These are phyloP conservation scores for Cercospora beticola DNA, from an alignment of 2,329 filamentous ascomycete species.

Conservation along the genomic window DNA sequence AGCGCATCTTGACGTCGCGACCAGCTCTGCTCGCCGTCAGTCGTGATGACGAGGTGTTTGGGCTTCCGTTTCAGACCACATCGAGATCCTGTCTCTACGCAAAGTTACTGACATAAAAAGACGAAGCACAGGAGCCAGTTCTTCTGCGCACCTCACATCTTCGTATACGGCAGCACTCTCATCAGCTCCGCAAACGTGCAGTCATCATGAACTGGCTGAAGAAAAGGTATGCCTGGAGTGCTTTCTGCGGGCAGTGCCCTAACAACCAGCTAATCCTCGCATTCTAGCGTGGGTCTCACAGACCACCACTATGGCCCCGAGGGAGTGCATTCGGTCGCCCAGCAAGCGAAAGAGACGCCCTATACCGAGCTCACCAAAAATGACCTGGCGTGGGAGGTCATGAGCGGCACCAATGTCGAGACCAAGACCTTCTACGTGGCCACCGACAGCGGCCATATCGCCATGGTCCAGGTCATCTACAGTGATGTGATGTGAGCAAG, in stretches of 20 bases:
- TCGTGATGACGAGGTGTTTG: constrained; percentile 2
- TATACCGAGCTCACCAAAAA: constrained; percentile 77
- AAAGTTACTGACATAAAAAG: neutral
- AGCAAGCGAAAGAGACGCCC: constrained; percentile 73
- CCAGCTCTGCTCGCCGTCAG: neutral
- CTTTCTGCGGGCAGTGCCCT: constrained; percentile 19
- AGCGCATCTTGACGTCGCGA: neutral
- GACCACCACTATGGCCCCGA: constrained; percentile 91
- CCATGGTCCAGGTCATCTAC: constrained; percentile 89
- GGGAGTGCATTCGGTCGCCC: constrained; percentile 81
- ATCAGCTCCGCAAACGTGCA: neutral
- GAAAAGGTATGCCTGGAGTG: constrained; percentile 63
- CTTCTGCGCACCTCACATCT: neutral
- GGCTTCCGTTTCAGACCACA: constrained; percentile 4
- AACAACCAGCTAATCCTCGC: constrained; percentile 24
- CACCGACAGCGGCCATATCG: constrained; percentile 72
- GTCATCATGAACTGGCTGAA: constrained; percentile 92
- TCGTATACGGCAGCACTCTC: neutral
- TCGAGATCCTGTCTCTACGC: neutral
- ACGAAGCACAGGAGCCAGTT: neutral
- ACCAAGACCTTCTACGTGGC: constrained; percentile 92
- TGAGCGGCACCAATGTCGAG: constrained; percentile 87
- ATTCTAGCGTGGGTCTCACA: constrained; percentile 69
- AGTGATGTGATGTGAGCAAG: constrained; percentile 81
- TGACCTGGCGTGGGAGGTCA: constrained; percentile 77